A percentile compares a stretch with the other conserved stretches of the same genome.
These are phyloP conservation scores for Saraca asoca DNA, from an alignment of 331 rosid species.

Conservation along the genomic window DNA sequence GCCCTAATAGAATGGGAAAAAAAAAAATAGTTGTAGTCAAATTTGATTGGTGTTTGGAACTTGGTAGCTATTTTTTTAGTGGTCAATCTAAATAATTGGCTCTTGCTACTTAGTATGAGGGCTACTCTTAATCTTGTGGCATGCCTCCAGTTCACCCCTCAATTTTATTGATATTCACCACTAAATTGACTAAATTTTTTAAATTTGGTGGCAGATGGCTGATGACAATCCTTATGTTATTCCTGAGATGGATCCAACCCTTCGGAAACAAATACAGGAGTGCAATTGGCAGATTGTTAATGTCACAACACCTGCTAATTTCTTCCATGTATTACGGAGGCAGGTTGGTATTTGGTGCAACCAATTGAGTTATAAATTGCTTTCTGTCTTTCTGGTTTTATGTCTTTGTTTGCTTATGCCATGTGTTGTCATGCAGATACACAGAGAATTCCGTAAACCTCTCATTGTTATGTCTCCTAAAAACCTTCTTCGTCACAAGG, in stretches of 20 bases:
- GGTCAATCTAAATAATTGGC: constrained; percentile 13
- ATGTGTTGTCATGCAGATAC: constrained; percentile 49
- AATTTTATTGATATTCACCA: background rate
- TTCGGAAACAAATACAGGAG: constrained; percentile 90
- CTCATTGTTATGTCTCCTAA: constrained; percentile 96
- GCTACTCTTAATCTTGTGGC: constrained; percentile 21
- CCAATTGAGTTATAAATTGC: constrained; percentile 26
- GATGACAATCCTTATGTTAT: constrained; percentile 87
- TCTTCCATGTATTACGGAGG: constrained; percentile 91
- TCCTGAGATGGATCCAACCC: constrained; percentile 97
- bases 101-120: background rate
- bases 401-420: constrained; percentile 15
- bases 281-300: constrained; percentile 97
- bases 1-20: constrained; percentile 5
- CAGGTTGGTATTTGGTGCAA: constrained; percentile 57
- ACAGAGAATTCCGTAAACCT: constrained; percentile 90
- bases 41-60: constrained; percentile 15
- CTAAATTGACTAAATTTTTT: constrained; percentile 19
- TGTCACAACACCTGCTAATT: constrained; percentile 96
- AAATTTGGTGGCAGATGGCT: constrained; percentile 75
- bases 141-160: background rate
- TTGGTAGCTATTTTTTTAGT: background rate
- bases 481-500: constrained; percentile 88
- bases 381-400: background rate
- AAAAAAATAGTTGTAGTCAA: constrained; percentile 6